Evolutionary conservation across 2,329 filamentous ascomycete species (phyloP).

Genomic region (Chaetomiaceae sp.): DNA sequence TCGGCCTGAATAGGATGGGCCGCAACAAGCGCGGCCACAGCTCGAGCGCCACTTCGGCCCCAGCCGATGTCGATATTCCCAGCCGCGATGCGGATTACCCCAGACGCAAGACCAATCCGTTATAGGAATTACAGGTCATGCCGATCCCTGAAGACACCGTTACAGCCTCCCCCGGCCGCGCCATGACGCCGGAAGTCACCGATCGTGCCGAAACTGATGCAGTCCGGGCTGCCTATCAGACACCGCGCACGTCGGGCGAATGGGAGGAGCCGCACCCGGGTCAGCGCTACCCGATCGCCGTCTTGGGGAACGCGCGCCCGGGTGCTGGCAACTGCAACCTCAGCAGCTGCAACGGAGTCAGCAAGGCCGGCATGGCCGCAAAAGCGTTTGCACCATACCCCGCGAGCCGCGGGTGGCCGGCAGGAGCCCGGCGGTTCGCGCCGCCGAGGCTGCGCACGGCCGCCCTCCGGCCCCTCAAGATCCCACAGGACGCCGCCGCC

Average conservation of each 20-base stretch:
- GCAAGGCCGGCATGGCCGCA: constrained; percentile 43
- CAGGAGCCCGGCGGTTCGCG: constrained; percentile 16
- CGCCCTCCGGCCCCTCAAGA: constrained; percentile 22
- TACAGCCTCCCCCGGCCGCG: constrained; percentile 21
- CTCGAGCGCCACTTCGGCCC: constrained; percentile 32
- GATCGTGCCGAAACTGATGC: constrained; percentile 9
- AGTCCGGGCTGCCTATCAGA: constrained; percentile 18
- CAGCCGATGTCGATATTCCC: constrained; percentile 31
- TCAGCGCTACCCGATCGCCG: constrained; percentile 32
- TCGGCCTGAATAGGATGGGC: constrained; percentile 51
- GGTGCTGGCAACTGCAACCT: constrained; percentile 16
- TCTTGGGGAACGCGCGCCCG: constrained; percentile 23
- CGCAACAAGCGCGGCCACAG: constrained; percentile 40
- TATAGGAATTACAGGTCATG: constrained; percentile 56
- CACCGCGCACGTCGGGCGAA: constrained; percentile 21
- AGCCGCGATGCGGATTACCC: constrained; percentile 31
- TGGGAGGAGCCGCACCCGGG: constrained; percentile 45
- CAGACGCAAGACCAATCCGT: constrained; percentile 33
- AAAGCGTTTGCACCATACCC: constrained; percentile 33
- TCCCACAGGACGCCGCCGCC: constrained; percentile 18
- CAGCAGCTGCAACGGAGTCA: constrained; percentile 28
- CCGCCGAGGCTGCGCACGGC: constrained; percentile 15
- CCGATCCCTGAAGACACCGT: constrained; percentile 39
- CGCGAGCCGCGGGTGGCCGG: constrained; percentile 9
- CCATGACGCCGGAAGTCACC: constrained; percentile 15